phyloP scores from a whole-genome alignment of 129 eudicot species.

The Tanacetum coccineum region DNA sequence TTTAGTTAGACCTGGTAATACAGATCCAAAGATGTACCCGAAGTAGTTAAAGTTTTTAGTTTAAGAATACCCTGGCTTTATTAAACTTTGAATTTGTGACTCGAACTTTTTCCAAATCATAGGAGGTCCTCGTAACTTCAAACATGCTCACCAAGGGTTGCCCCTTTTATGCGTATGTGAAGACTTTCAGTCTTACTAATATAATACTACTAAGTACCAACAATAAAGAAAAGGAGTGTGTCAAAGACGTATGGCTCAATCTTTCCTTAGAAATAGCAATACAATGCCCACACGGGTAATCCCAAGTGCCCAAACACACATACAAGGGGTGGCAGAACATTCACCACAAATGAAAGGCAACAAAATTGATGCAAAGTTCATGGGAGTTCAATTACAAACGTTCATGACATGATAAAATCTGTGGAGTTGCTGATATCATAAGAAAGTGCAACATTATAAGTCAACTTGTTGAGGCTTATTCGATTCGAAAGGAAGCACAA shows the following conservation, averaged over 20 bases:
- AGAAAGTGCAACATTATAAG: not conserved
- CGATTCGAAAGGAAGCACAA: not conserved
- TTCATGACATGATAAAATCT: not conserved
- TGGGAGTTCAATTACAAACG: not conserved
- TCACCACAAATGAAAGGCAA: conserved; percentile 1
- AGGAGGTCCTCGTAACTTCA: no score
- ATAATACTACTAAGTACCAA: no score
- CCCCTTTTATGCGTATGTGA: no score
- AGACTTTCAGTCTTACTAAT: no score
- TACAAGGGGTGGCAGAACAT: not conserved
- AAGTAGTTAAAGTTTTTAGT: no score
- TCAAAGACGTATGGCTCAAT: no score
- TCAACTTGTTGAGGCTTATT: not conserved
- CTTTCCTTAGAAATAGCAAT: not conserved
- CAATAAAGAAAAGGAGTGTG: no score
- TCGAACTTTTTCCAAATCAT: no score
- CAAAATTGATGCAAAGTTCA: not conserved
- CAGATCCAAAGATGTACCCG: not conserved
- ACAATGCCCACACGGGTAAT: conserved; percentile 1
- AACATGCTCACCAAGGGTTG: no score
- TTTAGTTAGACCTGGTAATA: not conserved
- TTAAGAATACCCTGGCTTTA: no score
- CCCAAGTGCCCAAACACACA: not conserved
- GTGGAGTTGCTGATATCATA: not conserved
- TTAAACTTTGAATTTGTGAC: no score